Evolutionary conservation across 257 asterid species (phyloP), one percentile per base, ranked within the genome.

Genomic region (Solanum piurae): DNA sequence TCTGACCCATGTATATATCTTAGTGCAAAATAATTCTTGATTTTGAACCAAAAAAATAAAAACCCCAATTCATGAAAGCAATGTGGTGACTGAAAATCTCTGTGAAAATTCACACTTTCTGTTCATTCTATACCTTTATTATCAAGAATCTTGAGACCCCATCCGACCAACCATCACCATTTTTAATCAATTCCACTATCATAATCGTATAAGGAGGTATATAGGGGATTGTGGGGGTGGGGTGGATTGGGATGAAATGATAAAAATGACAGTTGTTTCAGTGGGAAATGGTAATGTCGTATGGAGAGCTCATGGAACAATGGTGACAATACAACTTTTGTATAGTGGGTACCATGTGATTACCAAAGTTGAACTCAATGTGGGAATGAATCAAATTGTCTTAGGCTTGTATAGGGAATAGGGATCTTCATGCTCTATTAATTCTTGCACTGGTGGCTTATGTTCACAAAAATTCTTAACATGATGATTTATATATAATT

Each of bases 371-470:
- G 98, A 98, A 29, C 98, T 97, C 88, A 94, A 96, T 88, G 98
- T 94, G 79, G 99, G 99, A 34, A 90, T 96, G 84, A 97, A 94
- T 91, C 97, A 97, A 95, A 92, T 96, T 87, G 98, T 97, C 25
- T 97, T 97, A 89, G 94, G 99, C 83, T 96, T 95, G 44, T 91
- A 82, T 58, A 89, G 99, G 6, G 99, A 97, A 44, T 4, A 44
- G 5, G 49, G 14, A 44, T 89, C 95, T 96, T n/a, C 93, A 95
- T 66, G 99, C 98, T 8, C 97, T 97, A 34, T 91, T 95, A 64
- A 93, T 96, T 74, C 98, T 97, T 36, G 98, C 98, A 38, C 99
- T 98, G 4, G 91, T 95, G 10, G 99, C 99, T 86, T 97, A 93
- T 91, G 75, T 95, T 77, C 98, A 96, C 83, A 99, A 97, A 91